Evolutionary conservation across 306 rosid species (phyloP).

Genomic region (Chamaecrista fasciculata): DNA sequence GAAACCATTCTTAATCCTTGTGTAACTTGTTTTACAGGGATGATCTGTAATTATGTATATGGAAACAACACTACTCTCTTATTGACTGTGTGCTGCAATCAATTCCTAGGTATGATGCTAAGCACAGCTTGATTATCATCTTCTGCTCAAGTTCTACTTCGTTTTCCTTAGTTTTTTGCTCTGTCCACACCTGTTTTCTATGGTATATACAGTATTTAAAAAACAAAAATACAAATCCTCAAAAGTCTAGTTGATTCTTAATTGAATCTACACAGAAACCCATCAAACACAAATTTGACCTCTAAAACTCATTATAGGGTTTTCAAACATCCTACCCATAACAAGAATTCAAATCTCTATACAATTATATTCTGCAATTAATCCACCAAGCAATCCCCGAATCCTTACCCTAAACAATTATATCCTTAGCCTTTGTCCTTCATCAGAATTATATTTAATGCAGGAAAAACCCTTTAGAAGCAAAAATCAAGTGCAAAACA

Average conservation of each 20-base stretch:
- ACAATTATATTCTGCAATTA: background rate
- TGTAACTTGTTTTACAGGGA: too few species aligned
- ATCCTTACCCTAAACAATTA: background rate
- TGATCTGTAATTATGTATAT: too few species aligned
- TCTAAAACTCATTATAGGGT: background rate
- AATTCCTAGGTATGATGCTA: too few species aligned
- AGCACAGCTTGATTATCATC: background rate
- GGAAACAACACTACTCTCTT: too few species aligned
- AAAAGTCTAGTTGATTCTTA: background rate
- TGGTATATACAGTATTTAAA: background rate
- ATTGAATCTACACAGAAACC: background rate
- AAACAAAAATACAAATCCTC: background rate
- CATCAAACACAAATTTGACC: background rate
- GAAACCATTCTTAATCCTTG: background rate
- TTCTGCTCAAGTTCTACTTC: background rate
- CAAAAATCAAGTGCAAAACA: background rate
- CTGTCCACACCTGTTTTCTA: background rate
- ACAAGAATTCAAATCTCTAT: background rate
- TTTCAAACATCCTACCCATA: background rate
- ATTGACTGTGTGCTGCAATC: too few species aligned
- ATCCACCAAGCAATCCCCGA: background rate
- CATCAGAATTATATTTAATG: background rate
- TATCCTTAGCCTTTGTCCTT: background rate
- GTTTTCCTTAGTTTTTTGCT: background rate
- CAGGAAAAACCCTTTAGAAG: background rate